Conservation (phyloP, 129 eudicot species). For the Gnaphalium uliginosum region DNA sequence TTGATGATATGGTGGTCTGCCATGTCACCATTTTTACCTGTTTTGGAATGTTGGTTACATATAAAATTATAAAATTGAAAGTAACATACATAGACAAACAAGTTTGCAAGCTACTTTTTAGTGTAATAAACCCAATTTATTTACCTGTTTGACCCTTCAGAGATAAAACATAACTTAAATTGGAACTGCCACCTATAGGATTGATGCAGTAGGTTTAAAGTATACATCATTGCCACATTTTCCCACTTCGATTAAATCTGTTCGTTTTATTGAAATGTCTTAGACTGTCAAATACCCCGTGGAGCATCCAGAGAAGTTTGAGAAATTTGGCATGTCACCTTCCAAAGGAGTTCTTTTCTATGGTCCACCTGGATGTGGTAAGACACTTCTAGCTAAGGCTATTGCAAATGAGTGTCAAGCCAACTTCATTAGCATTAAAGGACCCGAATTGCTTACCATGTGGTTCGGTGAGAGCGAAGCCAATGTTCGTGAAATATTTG, state of each 20-base stretch:
- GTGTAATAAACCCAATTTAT: too few relatives aligned
- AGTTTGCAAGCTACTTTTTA: too few relatives aligned
- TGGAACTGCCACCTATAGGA: neutral
- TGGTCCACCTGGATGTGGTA: slow-evolving; percentile 87
- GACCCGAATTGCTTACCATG: slow-evolving; percentile 81
- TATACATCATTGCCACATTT: neutral
- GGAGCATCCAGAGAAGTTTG: slow-evolving; percentile 88
- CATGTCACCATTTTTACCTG: too few relatives aligned
- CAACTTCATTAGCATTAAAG: slow-evolving; percentile 75
- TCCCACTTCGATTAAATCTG: neutral
- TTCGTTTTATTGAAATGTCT: slow-evolving; percentile 12
- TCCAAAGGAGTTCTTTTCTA: slow-evolving; percentile 82
- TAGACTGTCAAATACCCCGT: slow-evolving; percentile 91
- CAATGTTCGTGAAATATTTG: slow-evolving; percentile 76
- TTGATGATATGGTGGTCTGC: too few relatives aligned
- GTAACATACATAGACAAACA: too few relatives aligned
- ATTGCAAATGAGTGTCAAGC: slow-evolving; percentile 88
- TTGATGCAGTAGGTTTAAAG: neutral
- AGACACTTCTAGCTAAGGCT: slow-evolving; percentile 73
- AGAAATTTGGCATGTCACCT: slow-evolving; percentile 87
- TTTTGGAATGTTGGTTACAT: too few relatives aligned
- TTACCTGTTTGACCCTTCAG: neutral
- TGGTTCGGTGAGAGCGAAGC: slow-evolving; percentile 94
- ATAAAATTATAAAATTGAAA: too few relatives aligned
- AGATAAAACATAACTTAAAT: neutral